phyloP scores from a whole-genome alignment of 2,329 filamentous ascomycete genomes.

The Colletotrichum horii region DNA sequence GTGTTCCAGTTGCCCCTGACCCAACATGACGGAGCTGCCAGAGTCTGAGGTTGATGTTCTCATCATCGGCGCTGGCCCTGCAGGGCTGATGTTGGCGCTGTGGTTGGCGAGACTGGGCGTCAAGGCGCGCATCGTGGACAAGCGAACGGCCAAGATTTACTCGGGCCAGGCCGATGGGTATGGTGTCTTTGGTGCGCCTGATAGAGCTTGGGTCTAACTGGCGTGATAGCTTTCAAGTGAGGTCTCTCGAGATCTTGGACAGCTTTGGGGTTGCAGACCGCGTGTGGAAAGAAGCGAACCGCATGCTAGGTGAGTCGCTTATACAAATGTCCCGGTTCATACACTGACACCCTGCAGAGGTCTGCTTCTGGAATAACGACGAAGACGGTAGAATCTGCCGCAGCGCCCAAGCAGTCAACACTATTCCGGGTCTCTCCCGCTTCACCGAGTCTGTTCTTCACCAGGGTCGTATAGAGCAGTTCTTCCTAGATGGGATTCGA shows the following conservation, averaged over 20 bases:
- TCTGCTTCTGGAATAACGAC: slow-evolving; percentile 64
- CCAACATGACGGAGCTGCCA: neutral
- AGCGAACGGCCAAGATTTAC: slow-evolving; percentile 43
- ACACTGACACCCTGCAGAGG: neutral
- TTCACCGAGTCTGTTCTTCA: slow-evolving; percentile 73
- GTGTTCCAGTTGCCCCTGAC: neutral
- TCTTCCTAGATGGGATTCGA: slow-evolving; percentile 67
- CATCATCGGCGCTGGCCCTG: slow-evolving; percentile 29
- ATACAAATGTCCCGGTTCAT: neutral
- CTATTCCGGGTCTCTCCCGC: slow-evolving; percentile 62
- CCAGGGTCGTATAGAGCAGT: slow-evolving; percentile 73
- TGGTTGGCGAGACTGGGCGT: slow-evolving; percentile 47
- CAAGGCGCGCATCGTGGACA: slow-evolving; percentile 48
- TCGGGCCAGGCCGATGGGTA: slow-evolving; percentile 50
- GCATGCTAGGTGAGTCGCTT: slow-evolving; percentile 61
- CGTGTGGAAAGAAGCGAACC: slow-evolving; percentile 70
- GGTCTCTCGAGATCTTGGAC: slow-evolving; percentile 69
- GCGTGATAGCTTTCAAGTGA: slow-evolving; percentile 10
- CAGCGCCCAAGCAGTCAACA: slow-evolving; percentile 68
- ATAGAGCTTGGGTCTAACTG: neutral
- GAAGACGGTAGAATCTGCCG: slow-evolving; percentile 60
- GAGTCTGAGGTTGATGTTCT: slow-evolving; percentile 16
- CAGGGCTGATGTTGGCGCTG: slow-evolving; percentile 46
- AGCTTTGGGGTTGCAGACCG: slow-evolving; percentile 71
- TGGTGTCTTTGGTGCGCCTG: slow-evolving; percentile 54